phyloP scores from a whole-genome alignment of 1,284 basidiomycete species.

The Vanrija sp. region DNA sequence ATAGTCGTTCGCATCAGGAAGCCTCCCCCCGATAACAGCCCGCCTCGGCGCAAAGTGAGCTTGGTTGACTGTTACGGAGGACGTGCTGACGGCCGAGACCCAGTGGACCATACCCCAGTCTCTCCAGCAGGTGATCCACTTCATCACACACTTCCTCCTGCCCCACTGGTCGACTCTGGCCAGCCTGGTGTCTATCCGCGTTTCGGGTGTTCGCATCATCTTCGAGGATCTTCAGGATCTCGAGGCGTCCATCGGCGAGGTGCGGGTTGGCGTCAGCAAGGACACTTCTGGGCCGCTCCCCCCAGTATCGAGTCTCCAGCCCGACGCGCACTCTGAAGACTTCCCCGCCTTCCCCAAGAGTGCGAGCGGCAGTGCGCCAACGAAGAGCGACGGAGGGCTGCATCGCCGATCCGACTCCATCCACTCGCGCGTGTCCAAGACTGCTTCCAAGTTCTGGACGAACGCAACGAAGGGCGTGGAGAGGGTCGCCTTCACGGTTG shows the following conservation, averaged over 20 bases:
- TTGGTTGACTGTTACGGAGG: no score
- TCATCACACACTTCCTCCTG: slow-evolving; percentile 24
- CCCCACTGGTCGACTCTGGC: slow-evolving; percentile 38
- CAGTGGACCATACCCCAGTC: no score
- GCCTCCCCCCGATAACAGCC: background rate
- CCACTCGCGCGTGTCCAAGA: slow-evolving; percentile 22
- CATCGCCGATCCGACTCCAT: slow-evolving; percentile 19
- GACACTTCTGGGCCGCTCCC: background rate
- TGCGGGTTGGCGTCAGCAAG: slow-evolving; percentile 20
- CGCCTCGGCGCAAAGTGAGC: slow-evolving; percentile 4
- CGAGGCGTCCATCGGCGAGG: slow-evolving; percentile 24
- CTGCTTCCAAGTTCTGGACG: slow-evolving; percentile 29
- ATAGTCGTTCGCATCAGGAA: slow-evolving; percentile 25
- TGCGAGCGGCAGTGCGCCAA: no score
- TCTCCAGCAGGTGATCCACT: slow-evolving; percentile 7
- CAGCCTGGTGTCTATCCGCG: slow-evolving; percentile 31
- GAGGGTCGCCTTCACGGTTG: slow-evolving; percentile 24
- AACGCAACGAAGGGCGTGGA: slow-evolving; percentile 37
- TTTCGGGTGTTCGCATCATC: slow-evolving; percentile 34
- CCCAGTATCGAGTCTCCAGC: background rate
- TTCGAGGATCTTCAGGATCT: slow-evolving; percentile 35
- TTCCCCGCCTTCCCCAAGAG: background rate
- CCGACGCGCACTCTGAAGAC: background rate
- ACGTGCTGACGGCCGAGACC: background rate
- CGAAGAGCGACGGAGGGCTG: no score